phyloP scores from a whole-genome alignment of 2,329 filamentous ascomycete species.

The Aspergillus sp. region DNA sequence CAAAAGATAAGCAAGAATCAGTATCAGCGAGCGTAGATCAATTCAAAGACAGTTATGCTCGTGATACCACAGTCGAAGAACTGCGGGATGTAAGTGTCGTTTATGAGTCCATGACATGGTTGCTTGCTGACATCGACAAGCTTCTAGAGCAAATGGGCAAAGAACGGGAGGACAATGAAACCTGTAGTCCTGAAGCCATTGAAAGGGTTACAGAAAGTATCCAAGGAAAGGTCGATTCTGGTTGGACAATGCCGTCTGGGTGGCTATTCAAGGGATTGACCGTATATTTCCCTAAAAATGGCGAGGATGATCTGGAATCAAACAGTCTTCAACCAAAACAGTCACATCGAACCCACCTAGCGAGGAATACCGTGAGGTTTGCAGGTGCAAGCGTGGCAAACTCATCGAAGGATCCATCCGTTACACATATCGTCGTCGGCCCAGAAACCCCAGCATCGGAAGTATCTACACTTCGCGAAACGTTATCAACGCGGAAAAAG shows the following conservation, averaged over 20 bases:
- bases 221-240: constrained; percentile 43
- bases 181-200: constrained; percentile 51
- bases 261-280: constrained; percentile 52
- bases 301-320: not conserved
- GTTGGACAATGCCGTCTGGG: constrained; percentile 36
- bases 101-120: not conserved
- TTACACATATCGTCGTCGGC: constrained; percentile 74
- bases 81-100: constrained; percentile 48
- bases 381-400: constrained; percentile 62
- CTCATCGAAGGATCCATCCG: constrained; percentile 49
- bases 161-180: constrained; percentile 25
- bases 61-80: constrained; percentile 66
- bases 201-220: constrained; percentile 58
- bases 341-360: constrained; percentile 40
- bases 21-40: constrained; percentile 67
- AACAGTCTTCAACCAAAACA: not conserved
- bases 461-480: constrained; percentile 31
- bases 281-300: constrained; percentile 42
- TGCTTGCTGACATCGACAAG: constrained; percentile 15
- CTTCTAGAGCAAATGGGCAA: constrained; percentile 45
- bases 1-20: constrained; percentile 53
- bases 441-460: constrained; percentile 48
- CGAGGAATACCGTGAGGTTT: constrained; percentile 64
- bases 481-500: constrained; percentile 36
- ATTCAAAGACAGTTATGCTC: constrained; percentile 79